Conservation (phyloP, 2,329 filamentous ascomycete genomes). For the Exophiala alcalophila region DNA sequence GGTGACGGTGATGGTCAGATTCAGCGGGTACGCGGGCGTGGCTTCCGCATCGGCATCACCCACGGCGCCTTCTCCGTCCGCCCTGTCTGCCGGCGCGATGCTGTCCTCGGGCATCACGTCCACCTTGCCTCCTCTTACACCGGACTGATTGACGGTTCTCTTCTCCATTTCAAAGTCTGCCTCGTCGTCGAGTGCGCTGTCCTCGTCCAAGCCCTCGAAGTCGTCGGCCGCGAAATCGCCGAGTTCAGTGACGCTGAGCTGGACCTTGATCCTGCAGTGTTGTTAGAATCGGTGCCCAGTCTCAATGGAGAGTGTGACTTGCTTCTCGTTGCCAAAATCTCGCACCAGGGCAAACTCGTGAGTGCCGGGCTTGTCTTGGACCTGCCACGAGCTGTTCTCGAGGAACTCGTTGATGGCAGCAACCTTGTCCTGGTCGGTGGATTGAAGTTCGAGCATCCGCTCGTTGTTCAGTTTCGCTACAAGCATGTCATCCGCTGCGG, state of each 20-base stretch:
- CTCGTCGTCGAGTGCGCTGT: slow-evolving; percentile 56
- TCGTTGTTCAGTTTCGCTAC: slow-evolving; percentile 81
- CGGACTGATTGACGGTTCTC: slow-evolving; percentile 54
- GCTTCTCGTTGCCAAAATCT: slow-evolving; percentile 85
- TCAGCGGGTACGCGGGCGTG: slow-evolving; percentile 69
- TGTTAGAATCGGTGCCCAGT: slow-evolving; percentile 28
- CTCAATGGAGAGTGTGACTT: slow-evolving; percentile 36
- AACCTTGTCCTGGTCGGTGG: slow-evolving; percentile 68
- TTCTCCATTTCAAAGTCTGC: slow-evolving; percentile 58
- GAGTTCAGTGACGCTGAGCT: slow-evolving; percentile 81
- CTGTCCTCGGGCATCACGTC: slow-evolving; percentile 57
- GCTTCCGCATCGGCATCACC: slow-evolving; percentile 51
- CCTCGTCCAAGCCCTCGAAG: slow-evolving; percentile 47
- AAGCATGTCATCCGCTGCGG: slow-evolving; percentile 70
- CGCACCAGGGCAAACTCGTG: slow-evolving; percentile 85
- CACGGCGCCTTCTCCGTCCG: slow-evolving; percentile 52
- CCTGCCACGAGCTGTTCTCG: slow-evolving; percentile 77
- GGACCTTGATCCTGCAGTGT: slow-evolving; percentile 64
- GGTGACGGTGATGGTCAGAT: slow-evolving; percentile 82
- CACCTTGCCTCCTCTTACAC: slow-evolving; percentile 50
- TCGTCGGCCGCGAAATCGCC: slow-evolving; percentile 63
- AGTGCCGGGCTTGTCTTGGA: slow-evolving; percentile 74
- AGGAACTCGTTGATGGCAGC: slow-evolving; percentile 83
- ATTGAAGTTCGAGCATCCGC: slow-evolving; percentile 77
- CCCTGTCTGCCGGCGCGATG: slow-evolving; percentile 56